These are phyloP conservation scores for Amaranthus hypochondriacus DNA, from an alignment of 148 eudicot genomes.

Conservation along the genomic window DNA sequence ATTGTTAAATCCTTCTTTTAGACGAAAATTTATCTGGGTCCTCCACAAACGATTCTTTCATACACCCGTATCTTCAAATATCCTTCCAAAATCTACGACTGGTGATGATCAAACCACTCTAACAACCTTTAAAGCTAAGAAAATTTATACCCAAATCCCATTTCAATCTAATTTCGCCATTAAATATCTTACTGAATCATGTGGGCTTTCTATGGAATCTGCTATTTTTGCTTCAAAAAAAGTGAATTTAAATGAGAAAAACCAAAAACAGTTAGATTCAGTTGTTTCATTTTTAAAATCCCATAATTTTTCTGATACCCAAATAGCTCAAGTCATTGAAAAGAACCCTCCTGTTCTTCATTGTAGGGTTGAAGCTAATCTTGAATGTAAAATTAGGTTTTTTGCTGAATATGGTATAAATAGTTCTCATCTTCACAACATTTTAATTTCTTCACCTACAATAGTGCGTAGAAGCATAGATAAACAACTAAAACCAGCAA, in stretches of 20 bases:
- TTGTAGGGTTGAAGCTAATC: slow-evolving; percentile 9
- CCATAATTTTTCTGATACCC: slow-evolving; percentile 13
- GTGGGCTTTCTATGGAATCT: slow-evolving; percentile 11
- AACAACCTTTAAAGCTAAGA: background rate
- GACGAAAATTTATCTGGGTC: background rate
- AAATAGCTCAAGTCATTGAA: slow-evolving; percentile 8
- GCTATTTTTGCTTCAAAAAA: slow-evolving; percentile 6
- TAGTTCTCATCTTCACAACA: slow-evolving; percentile 1
- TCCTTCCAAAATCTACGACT: background rate
- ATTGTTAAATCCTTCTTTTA: background rate
- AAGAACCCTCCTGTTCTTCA: slow-evolving; percentile 10
- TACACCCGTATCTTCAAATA: background rate
- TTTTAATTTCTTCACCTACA: background rate
- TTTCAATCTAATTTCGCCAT: background rate
- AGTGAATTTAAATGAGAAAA: background rate
- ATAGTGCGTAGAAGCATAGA: slow-evolving; percentile 14
- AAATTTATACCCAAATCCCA: background rate
- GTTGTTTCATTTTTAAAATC: slow-evolving; percentile 14
- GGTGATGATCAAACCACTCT: no score
- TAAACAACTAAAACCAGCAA: slow-evolving; percentile 14
- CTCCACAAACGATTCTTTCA: slow-evolving; percentile 5
- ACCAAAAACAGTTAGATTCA: slow-evolving; percentile 11
- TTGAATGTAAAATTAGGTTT: slow-evolving; percentile 14
- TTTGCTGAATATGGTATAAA: slow-evolving; percentile 10
- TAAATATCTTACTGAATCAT: slow-evolving; percentile 6